Evolutionary conservation across 176 grass and related monocot genomes (phyloP).

Genomic region (Saccharum officinarum): DNA sequence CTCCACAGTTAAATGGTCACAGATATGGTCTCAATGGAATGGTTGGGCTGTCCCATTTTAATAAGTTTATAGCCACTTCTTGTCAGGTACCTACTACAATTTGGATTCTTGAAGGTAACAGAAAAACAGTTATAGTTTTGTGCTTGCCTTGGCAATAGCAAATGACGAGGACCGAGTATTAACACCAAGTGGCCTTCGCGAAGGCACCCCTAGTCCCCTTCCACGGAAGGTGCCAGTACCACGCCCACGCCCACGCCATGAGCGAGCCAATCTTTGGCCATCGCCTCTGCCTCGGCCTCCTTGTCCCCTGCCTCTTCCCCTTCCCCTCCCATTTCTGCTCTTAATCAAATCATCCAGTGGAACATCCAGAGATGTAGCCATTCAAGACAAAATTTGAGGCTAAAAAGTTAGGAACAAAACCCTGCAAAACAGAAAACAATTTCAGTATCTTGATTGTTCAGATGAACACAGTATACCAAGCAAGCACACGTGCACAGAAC

Average conservation of each 20-base stretch:
- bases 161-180: slow-evolving; percentile 70
- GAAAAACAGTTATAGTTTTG: slow-evolving; percentile 66
- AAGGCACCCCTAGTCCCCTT: slow-evolving; percentile 61
- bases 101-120: slow-evolving; percentile 67
- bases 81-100: slow-evolving; percentile 49
- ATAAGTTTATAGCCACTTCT: slow-evolving; percentile 38
- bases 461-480: background rate
- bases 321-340: slow-evolving; percentile 69
- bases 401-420: slow-evolving; percentile 21
- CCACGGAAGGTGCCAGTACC: slow-evolving; percentile 69
- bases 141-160: slow-evolving; percentile 96
- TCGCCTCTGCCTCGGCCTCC: slow-evolving; percentile 47
- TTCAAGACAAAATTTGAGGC: slow-evolving; percentile 35
- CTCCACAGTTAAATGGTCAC: slow-evolving; percentile 31
- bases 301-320: slow-evolving; percentile 65
- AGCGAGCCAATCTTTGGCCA: slow-evolving; percentile 48
- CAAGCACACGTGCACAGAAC: background rate
- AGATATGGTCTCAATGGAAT: slow-evolving; percentile 31
- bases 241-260: slow-evolving; percentile 62
- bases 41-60: slow-evolving; percentile 38
- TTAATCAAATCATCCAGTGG: slow-evolving; percentile 87
- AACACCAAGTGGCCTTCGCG: slow-evolving; percentile 82
- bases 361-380: slow-evolving; percentile 68
- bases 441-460: slow-evolving; percentile 7
- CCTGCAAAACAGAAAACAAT: slow-evolving; percentile 34